Percentiles rank a stretch among this genome's conserved stretches.
Conservation (phyloP, 768 basidiomycete species). For the Amylocystis lapponica region DNA sequence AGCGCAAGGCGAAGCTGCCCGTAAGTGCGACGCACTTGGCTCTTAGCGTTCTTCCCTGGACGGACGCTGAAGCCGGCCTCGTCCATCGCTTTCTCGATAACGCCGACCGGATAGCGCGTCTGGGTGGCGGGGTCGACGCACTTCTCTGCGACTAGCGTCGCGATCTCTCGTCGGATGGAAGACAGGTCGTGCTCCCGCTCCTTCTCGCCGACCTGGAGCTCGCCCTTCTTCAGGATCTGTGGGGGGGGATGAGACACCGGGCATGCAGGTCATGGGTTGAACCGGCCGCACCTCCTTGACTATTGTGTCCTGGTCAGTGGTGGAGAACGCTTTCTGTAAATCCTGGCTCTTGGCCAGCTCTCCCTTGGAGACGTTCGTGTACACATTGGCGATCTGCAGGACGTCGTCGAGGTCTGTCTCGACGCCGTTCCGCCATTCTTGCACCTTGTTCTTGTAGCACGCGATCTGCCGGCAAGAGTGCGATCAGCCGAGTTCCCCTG, state of each 20-base stretch:
- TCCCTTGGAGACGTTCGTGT: conserved; percentile 94
- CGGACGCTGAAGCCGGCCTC: conserved; percentile 93
- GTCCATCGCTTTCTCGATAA: conserved; percentile 97
- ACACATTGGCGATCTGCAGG: conserved; percentile 93
- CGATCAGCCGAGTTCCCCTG: not conserved
- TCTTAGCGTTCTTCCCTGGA: conserved; percentile 86
- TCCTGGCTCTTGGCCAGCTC: conserved; percentile 87
- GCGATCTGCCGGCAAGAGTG: conserved; percentile 67
- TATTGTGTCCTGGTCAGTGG: conserved; percentile 59
- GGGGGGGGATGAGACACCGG: too few species aligned
- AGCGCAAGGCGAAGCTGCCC: not conserved
- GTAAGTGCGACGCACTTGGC: conserved; percentile 53
- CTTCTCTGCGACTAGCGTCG: conserved; percentile 91
- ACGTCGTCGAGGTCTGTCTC: conserved; percentile 95
- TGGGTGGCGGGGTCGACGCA: conserved; percentile 91
- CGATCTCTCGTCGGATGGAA: conserved; percentile 82
- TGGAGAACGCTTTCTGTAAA: conserved; percentile 88
- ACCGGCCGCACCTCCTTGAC: conserved; percentile 65
- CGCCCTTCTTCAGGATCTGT: conserved; percentile 96
- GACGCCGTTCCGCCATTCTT: conserved; percentile 90
- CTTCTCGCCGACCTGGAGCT: conserved; percentile 95
- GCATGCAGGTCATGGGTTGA: not conserved
- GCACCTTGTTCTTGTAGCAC: conserved; percentile 99
- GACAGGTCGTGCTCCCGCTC: conserved; percentile 89
- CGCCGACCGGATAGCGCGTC: conserved; percentile 85